A percentile compares a stretch with the other conserved stretches of the same genome.
These are phyloP conservation scores for Ichthyophthirius multifiliis DNA, from an alignment of 169 alveolate genomes.

Conservation along the genomic window DNA sequence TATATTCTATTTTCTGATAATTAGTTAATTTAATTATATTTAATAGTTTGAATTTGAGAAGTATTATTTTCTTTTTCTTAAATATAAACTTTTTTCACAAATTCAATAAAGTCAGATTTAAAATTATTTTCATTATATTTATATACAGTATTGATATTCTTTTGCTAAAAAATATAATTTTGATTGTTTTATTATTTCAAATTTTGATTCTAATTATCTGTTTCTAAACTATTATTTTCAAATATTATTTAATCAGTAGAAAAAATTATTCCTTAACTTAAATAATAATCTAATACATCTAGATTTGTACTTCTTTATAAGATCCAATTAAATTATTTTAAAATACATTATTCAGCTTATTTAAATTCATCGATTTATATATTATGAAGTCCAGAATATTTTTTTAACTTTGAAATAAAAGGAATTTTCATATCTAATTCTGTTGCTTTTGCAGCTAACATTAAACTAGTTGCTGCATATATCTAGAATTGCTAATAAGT, in stretches of 20 bases:
- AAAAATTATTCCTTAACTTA: constrained; percentile 22
- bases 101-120: too few species aligned
- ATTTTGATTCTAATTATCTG: too few species aligned
- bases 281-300: constrained; percentile 20
- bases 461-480: constrained; percentile 38
- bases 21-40: too few species aligned
- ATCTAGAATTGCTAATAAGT: neutral
- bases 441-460: constrained; percentile 41
- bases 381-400: constrained; percentile 12
- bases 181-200: too few species aligned
- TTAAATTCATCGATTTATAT: constrained; percentile 12
- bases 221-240: too few species aligned
- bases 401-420: constrained; percentile 33
- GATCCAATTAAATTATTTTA: constrained; percentile 29
- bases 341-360: constrained; percentile 14
- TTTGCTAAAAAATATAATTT: too few species aligned
- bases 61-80: too few species aligned
- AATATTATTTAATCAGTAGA: neutral
- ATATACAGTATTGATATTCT: too few species aligned
- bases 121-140: too few species aligned
- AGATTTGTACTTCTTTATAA: constrained; percentile 25
- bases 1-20: too few species aligned
- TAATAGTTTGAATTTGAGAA: too few species aligned
- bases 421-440: constrained; percentile 48
- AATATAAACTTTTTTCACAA: too few species aligned